phyloP scores from a whole-genome alignment of 73 alveolate species.

The Breviolum minutum region DNA sequence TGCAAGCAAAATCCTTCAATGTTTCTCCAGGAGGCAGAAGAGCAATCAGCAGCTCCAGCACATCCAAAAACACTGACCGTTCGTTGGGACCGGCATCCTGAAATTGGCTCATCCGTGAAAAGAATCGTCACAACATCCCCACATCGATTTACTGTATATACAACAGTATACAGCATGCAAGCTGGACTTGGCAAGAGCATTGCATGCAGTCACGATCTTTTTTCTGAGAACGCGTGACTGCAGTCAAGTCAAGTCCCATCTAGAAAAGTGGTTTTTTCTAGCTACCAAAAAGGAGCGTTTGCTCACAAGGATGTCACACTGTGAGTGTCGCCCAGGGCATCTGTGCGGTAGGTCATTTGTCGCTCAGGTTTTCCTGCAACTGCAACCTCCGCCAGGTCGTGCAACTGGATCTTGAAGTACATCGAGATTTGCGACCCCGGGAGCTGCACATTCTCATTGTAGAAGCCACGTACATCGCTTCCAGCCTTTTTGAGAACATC shows the following conservation, averaged over 20 bases:
- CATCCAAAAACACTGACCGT: neutral
- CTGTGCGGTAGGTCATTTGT: slow-evolving; percentile 58
- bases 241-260: too few relatives aligned
- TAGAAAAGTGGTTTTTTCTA: too few relatives aligned
- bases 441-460: slow-evolving; percentile 14
- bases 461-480: neutral
- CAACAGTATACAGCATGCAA: neutral
- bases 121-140: too few relatives aligned
- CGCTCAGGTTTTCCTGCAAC: slow-evolving; percentile 61
- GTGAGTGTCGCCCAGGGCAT: slow-evolving; percentile 49
- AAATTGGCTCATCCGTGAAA: too few relatives aligned
- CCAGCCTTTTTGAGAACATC: neutral
- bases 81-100: slow-evolving; percentile 59
- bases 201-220: too few relatives aligned
- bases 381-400: slow-evolving; percentile 48
- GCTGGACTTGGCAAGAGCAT: neutral
- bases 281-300: too few relatives aligned
- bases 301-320: slow-evolving; percentile 59
- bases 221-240: too few relatives aligned
- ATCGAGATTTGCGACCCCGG: neutral
- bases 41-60: slow-evolving; percentile 21
- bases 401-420: slow-evolving; percentile 53
- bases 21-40: neutral
- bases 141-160: too few relatives aligned
- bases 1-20: too few relatives aligned